Conservation (phyloP, 345 rosid genomes). For the Linum lewisii region DNA sequence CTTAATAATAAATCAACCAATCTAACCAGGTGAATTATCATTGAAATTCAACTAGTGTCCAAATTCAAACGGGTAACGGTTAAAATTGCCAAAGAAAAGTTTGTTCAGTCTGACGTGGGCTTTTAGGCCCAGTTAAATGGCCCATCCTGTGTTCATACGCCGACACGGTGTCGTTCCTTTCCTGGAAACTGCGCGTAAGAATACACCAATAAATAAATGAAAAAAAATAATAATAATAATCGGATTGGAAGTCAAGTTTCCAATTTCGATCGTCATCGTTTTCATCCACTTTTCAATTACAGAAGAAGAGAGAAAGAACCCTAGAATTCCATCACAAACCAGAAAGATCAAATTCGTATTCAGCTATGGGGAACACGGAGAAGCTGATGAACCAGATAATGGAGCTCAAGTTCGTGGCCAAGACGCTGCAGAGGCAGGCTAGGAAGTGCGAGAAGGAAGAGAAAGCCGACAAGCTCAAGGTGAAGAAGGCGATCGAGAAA, state of each 20-base stretch:
- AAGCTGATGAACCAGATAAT: slow-evolving; percentile 91
- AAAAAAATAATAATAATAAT: no score
- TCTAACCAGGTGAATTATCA: no score
- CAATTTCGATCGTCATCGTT: not conserved
- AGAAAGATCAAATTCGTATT: not conserved
- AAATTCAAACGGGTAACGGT: no score
- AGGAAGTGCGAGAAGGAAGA: slow-evolving; percentile 98
- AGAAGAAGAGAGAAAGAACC: not conserved
- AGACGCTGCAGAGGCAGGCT: slow-evolving; percentile 81
- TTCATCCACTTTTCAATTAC: not conserved
- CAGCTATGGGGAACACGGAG: slow-evolving; percentile 76
- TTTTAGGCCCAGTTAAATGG: not conserved
- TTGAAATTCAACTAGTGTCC: no score
- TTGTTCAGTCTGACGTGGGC: no score
- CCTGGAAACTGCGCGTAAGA: no score
- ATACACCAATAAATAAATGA: not conserved
- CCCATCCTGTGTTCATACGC: not conserved
- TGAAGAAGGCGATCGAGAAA: slow-evolving; percentile 96
- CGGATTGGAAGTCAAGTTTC: not conserved
- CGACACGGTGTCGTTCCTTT: not conserved
- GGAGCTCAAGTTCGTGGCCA: slow-evolving; percentile 87
- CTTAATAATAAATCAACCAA: no score
- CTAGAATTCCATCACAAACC: not conserved
- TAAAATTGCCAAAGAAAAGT: no score
- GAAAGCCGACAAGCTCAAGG: slow-evolving; percentile 90